Evolutionary conservation across 768 basidiomycete species (phyloP), one percentile per base, ranked within the genome.

Genomic region (Tricholoma bakamatsutake): DNA sequence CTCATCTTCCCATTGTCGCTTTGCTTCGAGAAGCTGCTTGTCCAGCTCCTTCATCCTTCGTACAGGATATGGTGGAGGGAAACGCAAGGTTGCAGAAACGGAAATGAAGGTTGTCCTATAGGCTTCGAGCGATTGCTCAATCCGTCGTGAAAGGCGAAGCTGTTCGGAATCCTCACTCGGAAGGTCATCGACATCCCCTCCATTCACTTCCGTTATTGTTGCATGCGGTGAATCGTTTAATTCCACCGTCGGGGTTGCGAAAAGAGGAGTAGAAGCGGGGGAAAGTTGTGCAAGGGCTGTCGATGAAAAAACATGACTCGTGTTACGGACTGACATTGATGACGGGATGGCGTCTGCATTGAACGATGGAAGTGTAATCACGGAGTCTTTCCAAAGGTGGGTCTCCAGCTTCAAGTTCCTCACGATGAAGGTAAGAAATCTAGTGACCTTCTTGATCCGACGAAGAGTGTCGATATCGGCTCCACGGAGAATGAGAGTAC

Each of bases 341-440:
- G 74, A 63, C 21, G 90, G 88, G 10, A 83, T 79, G 6, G 91
- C 88, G 57, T 85, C 82, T 33, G 76, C 63, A 52, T 83, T 81
- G 59, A 90, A 78, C 7, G 80, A 75, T 11, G 88, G 88, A 24
- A 90, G 67, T 0, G 85, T 85, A 57, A 92, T 87, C 54, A 92
- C 82, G 17, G 85, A 89, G 65, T 93, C 90, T 68, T 89, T 92
- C 92, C 91, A 93, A n/a, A 93, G 76, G 64, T 90, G 89, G 0
- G 90, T 92, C 73, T 99, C 96, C 66, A 97, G 79, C 65, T 95
- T 94, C 66, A 97, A 73, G 66, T 95, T 96, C 60, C 94, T 87
- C 24, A 93, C 94, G 55, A 94, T 88, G 70, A 97, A 90, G 1
- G 87, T 85, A 67, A 98, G 80, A 73, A 98, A 96, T 28, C 92